These are phyloP conservation scores for Didymella glomerata DNA, from an alignment of 2,329 filamentous ascomycete genomes.

Conservation along the genomic window DNA sequence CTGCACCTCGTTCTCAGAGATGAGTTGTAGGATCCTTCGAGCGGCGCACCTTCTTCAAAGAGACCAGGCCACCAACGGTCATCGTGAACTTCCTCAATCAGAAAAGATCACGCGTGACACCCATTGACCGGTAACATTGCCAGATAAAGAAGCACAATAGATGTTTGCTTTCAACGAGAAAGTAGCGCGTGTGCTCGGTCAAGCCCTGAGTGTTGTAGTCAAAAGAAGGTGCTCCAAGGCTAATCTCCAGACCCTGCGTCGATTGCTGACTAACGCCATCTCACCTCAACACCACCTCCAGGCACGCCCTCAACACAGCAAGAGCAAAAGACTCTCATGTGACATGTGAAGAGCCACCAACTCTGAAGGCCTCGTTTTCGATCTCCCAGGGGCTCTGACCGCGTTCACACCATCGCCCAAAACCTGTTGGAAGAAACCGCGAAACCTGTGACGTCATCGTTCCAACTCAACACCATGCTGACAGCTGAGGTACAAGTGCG, in stretches of 20 bases:
- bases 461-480: conserved; percentile 15
- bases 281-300: neutral
- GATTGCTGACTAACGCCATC: conserved; percentile 9
- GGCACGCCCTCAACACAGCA: neutral
- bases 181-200: neutral
- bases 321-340: neutral
- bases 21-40: conserved; percentile 8
- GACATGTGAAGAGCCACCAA: neutral
- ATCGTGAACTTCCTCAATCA: neutral
- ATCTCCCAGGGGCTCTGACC: neutral
- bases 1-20: conserved; percentile 6
- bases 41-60: neutral
- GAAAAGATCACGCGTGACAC: neutral
- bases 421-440: conserved; percentile 13
- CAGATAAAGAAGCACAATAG: neutral
- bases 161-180: neutral
- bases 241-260: conserved; percentile 5
- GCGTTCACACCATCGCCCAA: conserved; percentile 5
- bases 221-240: conserved; percentile 3
- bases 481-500: conserved; percentile 1
- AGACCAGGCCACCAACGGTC: neutral
- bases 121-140: neutral
- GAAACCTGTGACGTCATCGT: conserved; percentile 32
- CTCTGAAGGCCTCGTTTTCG: neutral
- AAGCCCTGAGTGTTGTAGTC: neutral